Evolutionary conservation across 164 flowering plant species (phyloP).

Genomic region (Tinospora cordifolia): DNA sequence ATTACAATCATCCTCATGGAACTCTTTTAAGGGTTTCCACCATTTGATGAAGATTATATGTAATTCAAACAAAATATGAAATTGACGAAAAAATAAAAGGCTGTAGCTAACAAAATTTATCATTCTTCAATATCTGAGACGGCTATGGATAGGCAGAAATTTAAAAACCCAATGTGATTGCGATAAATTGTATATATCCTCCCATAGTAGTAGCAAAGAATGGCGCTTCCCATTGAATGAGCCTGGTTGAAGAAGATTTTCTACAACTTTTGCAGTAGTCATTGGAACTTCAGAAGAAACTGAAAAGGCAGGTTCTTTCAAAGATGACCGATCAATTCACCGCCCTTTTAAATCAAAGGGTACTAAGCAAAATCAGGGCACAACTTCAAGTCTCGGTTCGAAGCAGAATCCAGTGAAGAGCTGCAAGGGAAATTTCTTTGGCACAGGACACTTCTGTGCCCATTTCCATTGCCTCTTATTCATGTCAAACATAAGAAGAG

Average conservation of each 20-base stretch:
- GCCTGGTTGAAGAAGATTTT: not conserved
- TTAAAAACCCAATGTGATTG: not conserved
- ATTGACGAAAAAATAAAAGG: not conserved
- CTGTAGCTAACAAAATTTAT: slow-evolving; percentile 1
- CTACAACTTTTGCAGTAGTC: not conserved
- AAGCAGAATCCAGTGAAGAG: slow-evolving; percentile 92
- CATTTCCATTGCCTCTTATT: slow-evolving; percentile 70
- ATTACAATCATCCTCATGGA: not conserved
- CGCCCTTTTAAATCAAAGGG: not conserved
- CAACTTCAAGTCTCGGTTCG: slow-evolving; percentile 74
- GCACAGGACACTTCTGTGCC: slow-evolving; percentile 82
- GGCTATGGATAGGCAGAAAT: not conserved
- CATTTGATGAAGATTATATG: not conserved
- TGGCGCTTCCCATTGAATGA: slow-evolving; percentile 1
- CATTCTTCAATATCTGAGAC: not conserved
- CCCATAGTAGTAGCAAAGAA: not conserved
- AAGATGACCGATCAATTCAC: not conserved
- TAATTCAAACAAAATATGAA: not conserved
- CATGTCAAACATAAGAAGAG: slow-evolving; percentile 67
- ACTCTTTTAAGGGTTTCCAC: not conserved
- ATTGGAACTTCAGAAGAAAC: not conserved
- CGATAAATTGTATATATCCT: not conserved
- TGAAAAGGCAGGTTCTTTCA: not conserved
- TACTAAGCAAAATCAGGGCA: slow-evolving; percentile 29
- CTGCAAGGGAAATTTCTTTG: slow-evolving; percentile 81